Evolutionary conservation across 2,329 filamentous ascomycete species (phyloP), one percentile per base, ranked within the genome.

Genomic region (Magnaporthiopsis poae): DNA sequence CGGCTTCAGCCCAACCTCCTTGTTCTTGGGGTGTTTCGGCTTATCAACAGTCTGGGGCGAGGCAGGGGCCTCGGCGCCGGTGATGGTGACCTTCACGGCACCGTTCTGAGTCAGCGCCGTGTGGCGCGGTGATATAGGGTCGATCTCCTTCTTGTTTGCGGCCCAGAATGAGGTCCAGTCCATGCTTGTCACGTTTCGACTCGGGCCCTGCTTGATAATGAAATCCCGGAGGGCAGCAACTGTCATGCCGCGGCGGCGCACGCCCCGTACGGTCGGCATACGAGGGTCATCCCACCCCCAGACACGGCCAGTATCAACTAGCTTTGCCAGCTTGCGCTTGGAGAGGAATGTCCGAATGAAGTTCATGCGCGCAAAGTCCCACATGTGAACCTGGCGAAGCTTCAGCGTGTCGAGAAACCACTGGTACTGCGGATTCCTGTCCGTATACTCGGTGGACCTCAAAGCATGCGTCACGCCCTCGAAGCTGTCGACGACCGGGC

Each of bases 1-100:
- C 79, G 91, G 90, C 84, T 97, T 97, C 72, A 81, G 88, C 68
- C 94, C 94, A 8, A 97, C 82, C 1, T 88, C 86, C 61, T 88
- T 83, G 80, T 97, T 96, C 85, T 98, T 98, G 73, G 86, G 88
- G 78, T 97, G 93, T 78, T 92, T 90, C 60, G 91, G 90, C 77
- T 90, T 93, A 69, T 96, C 87, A 74, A 92, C 88, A 27, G 83
- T 85, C 73, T 85, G 84, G 5, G 88, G 80, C 66, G 81, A 80
- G 31, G 84, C 81, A 1, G 86, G 88, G 0, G 85, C 88, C 62
- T 90, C 90, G 3, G 86, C 83, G 60, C 90, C 90, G 63, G 81
- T 86, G 63, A 96, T 77, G 5, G 81, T 86, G 29, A 90, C 88
- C 73, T 85, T 88, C 69, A 96, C 91, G 62, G 85, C 82, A 72